phyloP scores from a whole-genome alignment of 148 eudicot genomes.

The Mesembryanthemum crystallinum region DNA sequence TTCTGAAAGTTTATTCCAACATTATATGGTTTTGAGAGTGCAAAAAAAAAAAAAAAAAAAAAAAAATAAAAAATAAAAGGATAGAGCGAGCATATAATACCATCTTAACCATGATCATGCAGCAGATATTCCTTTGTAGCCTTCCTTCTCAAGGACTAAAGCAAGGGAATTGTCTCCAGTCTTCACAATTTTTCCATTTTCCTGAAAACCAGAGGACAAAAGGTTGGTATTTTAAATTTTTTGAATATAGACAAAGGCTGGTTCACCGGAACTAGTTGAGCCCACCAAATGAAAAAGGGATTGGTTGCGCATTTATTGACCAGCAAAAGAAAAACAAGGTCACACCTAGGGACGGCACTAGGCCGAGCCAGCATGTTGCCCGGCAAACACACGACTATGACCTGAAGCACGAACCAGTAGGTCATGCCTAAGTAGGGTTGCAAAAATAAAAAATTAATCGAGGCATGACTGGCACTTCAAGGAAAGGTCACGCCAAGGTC shows the following conservation, averaged over 20 bases:
- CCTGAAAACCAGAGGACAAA: constrained; percentile 37
- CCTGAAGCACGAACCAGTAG: too few relatives aligned
- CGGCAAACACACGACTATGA: too few relatives aligned
- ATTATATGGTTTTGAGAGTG: not conserved
- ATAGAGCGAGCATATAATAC: constrained; percentile 15
- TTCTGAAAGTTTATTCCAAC: not conserved
- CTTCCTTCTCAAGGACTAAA: constrained; percentile 77
- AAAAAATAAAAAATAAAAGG: too few relatives aligned
- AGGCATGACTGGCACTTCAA: too few relatives aligned
- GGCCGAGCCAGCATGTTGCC: too few relatives aligned
- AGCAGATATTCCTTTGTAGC: constrained; percentile 67
- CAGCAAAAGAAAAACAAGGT: not conserved
- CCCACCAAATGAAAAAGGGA: not conserved
- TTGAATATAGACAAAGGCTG: not conserved
- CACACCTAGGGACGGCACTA: too few relatives aligned
- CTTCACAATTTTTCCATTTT: constrained; percentile 77
- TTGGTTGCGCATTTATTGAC: not conserved
- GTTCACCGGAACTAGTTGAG: not conserved
- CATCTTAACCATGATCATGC: constrained; percentile 26
- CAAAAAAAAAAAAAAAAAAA: too few relatives aligned
- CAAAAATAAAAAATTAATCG: too few relatives aligned
- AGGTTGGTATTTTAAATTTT: not conserved
- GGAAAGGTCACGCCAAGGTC: too few relatives aligned
- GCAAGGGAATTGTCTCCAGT: constrained; percentile 91
- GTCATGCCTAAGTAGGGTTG: too few relatives aligned